A percentile compares a stretch with the other conserved stretches of the same genome.
Conservation (phyloP, 139 green algal species). For the Parachlorella kessleri region DNA sequence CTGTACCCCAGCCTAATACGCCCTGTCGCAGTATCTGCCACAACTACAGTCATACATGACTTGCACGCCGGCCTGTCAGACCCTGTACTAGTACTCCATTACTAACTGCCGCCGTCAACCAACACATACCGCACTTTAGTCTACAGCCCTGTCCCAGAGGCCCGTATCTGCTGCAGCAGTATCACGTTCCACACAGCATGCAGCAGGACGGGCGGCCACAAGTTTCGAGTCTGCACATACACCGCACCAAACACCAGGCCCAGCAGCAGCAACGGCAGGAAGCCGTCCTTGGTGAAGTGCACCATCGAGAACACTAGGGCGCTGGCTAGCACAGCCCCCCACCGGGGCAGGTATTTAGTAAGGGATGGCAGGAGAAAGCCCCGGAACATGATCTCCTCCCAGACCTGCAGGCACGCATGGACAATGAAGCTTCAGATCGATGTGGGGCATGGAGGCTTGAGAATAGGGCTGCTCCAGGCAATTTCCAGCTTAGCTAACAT, state of each 20-base stretch:
- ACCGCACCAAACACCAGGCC: conserved; percentile 81
- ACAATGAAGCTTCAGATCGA: conserved; percentile 86
- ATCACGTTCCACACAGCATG: conserved; percentile 47
- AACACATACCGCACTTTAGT: too few species aligned
- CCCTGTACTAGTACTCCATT: too few species aligned
- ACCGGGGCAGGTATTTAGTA: conserved; percentile 65
- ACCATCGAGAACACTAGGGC: conserved; percentile 82
- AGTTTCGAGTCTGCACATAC: conserved; percentile 76
- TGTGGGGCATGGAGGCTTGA: too few species aligned
- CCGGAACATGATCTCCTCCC: conserved; percentile 96
- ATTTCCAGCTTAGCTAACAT: too few species aligned
- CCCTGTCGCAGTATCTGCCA: too few species aligned
- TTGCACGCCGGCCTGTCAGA: too few species aligned
- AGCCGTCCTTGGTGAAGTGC: conserved; percentile 85
- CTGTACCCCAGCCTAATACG: too few species aligned
- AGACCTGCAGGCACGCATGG: conserved; percentile 85
- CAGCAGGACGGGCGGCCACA: conserved; percentile 55
- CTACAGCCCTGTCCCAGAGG: too few species aligned
- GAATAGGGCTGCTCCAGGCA: too few species aligned
- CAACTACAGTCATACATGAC: too few species aligned
- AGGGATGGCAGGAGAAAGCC: conserved; percentile 92
- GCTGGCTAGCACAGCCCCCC: conserved; percentile 49
- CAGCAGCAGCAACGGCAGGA: conserved; percentile 88
- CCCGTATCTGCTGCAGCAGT: conserved; percentile 25
- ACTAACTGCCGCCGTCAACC: too few species aligned